A percentile compares a stretch with the other conserved stretches of the same genome.
These are phyloP conservation scores for Citeromyces nyonsensis DNA, from an alignment of 805 yeast genomes.

Conservation along the genomic window DNA sequence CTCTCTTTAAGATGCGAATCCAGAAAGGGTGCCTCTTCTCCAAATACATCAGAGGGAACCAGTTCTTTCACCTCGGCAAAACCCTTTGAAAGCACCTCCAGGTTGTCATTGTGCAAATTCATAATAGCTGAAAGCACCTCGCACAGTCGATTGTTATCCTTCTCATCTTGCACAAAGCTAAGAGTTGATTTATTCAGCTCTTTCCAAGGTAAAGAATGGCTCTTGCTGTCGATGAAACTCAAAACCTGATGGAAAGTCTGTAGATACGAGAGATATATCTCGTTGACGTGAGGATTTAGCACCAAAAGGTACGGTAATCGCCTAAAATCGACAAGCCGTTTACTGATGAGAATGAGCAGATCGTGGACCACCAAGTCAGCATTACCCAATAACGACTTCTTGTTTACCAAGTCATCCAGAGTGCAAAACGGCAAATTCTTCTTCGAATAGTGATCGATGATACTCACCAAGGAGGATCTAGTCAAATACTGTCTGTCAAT, in stretches of 20 bases:
- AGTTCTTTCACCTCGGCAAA: conserved; percentile 37
- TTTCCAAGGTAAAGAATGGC: neutral
- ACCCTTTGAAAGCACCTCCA: conserved; percentile 72
- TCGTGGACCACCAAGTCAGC: conserved; percentile 43
- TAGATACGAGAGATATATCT: conserved; percentile 59
- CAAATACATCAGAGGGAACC: conserved; percentile 4
- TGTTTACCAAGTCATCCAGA: conserved; percentile 26
- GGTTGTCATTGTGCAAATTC: conserved; percentile 70
- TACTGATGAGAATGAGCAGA: conserved; percentile 48
- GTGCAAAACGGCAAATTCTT: conserved; percentile 37
- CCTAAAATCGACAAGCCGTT: conserved; percentile 55
- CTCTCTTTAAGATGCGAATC: conserved; percentile 71
- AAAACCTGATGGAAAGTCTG: conserved; percentile 44
- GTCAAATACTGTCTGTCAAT: conserved; percentile 24
- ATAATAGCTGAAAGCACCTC: conserved; percentile 21
- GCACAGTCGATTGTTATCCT: no score
- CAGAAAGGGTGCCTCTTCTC: conserved; percentile 27
- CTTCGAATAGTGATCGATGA: conserved; percentile 40
- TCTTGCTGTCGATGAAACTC: conserved; percentile 20
- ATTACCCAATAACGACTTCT: conserved; percentile 17
- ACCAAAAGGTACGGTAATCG: conserved; percentile 72
- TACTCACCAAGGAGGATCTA: conserved; percentile 39
- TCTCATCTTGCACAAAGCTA: no score
- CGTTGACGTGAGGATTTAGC: conserved; percentile 74
- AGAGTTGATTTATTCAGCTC: no score